A percentile compares a stretch with the other conserved stretches of the same genome.
phyloP scores from a whole-genome alignment of 441 rosid species.

The Bocquillonia castaneifolia region DNA sequence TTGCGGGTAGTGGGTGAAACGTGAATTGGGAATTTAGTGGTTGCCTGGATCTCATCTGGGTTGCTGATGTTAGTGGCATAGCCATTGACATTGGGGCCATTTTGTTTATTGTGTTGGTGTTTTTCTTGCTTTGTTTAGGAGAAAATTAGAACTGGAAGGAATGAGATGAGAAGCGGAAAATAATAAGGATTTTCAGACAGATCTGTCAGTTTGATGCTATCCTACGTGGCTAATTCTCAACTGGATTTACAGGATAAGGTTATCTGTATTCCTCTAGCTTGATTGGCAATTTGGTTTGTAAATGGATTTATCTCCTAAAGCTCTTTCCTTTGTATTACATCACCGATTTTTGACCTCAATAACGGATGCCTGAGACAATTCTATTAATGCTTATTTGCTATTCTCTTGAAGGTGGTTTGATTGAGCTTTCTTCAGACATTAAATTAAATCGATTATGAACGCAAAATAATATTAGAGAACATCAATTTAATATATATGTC shows the following conservation, averaged over 20 bases:
- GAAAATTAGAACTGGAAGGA: neutral
- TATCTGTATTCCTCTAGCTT: conserved; percentile 31
- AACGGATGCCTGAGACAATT: no score
- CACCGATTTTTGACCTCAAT: no score
- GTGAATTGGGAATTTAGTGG: conserved; percentile 23
- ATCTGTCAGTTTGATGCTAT: conserved; percentile 20
- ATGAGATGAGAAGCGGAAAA: conserved; percentile 33
- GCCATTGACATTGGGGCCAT: conserved; percentile 76
- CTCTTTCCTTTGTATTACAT: neutral
- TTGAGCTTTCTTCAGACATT: no score
- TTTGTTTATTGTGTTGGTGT: conserved; percentile 5
- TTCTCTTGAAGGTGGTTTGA: no score
- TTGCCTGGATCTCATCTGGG: conserved; percentile 30
- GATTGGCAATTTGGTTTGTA: neutral
- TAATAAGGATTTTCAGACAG: conserved; percentile 24
- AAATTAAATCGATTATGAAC: no score
- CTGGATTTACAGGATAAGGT: conserved; percentile 50
- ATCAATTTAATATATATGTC: no score
- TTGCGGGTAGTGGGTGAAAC: conserved; percentile 50
- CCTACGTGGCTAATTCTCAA: conserved; percentile 54
- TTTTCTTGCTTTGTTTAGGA: neutral
- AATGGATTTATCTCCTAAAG: neutral
- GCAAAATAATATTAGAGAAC: no score
- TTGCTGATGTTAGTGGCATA: conserved; percentile 37
- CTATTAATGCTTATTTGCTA: no score